phyloP scores from a whole-genome alignment of 2,329 filamentous ascomycete species.

The Didymellaceae sp. region DNA sequence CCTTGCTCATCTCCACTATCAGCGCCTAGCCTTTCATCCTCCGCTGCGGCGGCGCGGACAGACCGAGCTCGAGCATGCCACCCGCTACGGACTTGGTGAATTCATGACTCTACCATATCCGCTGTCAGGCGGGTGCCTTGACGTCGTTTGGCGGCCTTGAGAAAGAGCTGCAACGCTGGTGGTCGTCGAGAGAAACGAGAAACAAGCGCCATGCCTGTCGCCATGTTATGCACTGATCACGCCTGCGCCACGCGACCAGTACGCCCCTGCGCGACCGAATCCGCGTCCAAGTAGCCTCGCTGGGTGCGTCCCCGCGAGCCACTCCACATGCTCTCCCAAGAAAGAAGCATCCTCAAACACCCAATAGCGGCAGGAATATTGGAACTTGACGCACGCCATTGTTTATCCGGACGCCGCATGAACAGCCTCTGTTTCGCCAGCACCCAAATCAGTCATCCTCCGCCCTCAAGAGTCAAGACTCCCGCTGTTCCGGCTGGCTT shows the following conservation, averaged over 20 bases:
- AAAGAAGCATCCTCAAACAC: slow-evolving; percentile 5
- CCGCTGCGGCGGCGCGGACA: too few species aligned
- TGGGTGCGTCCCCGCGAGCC: not conserved
- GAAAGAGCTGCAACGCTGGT: not conserved
- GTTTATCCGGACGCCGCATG: slow-evolving; percentile 9
- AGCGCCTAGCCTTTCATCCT: slow-evolving; percentile 2
- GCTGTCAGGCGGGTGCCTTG: slow-evolving; percentile 13
- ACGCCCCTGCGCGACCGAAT: not conserved
- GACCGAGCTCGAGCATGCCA: slow-evolving; percentile 4
- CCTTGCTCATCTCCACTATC: slow-evolving; percentile 16
- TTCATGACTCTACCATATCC: too few species aligned
- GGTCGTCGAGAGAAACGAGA: slow-evolving; percentile 1
- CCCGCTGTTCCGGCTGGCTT: not conserved
- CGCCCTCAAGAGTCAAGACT: not conserved
- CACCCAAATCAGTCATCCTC: not conserved
- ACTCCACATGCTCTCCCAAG: not conserved
- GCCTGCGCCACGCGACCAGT: slow-evolving; percentile 15
- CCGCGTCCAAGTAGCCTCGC: too few species aligned
- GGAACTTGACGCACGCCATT: slow-evolving; percentile 11
- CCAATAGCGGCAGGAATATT: slow-evolving; percentile 15
- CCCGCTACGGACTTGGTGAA: slow-evolving; percentile 4
- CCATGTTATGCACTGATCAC: slow-evolving; percentile 6
- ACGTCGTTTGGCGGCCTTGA: not conserved
- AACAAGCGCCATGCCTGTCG: slow-evolving; percentile 4
- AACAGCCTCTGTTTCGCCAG: slow-evolving; percentile 9